Percentiles rank a stretch among this genome's conserved stretches.
phyloP scores from a whole-genome alignment of 768 basidiomycete species.

The Coprinellus micaceus region DNA sequence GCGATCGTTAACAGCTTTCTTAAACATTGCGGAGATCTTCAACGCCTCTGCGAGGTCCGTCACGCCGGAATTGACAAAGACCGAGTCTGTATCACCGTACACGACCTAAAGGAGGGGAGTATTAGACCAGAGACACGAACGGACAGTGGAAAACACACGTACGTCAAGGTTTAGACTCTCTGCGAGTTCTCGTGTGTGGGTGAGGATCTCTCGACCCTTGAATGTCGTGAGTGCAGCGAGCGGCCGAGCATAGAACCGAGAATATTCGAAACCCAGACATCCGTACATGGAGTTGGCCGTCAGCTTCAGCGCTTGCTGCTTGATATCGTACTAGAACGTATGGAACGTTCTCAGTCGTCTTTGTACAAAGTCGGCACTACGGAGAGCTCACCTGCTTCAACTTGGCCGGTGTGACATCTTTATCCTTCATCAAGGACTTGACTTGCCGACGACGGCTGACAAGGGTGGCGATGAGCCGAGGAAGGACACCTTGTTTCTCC shows the following conservation, averaged over 20 bases:
- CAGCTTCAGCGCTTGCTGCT: constrained; percentile 93
- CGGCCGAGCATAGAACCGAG: constrained; percentile 92
- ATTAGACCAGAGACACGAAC: neutral
- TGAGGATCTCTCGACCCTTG: constrained; percentile 97
- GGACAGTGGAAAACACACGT: no score
- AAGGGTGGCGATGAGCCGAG: constrained; percentile 94
- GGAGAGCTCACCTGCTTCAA: constrained; percentile 72
- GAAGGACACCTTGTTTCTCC: constrained; percentile 83
- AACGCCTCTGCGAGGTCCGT: constrained; percentile 85
- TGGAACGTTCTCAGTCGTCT: no score
- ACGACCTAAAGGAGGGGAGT: constrained; percentile 64
- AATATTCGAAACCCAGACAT: constrained; percentile 96
- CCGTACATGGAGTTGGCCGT: constrained; percentile 99
- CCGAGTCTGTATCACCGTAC: constrained; percentile 98
- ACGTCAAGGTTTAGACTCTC: constrained; percentile 89
- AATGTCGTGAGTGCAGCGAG: constrained; percentile 96
- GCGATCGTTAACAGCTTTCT: constrained; percentile 93
- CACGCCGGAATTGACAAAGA: constrained; percentile 96
- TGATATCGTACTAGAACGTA: constrained; percentile 80
- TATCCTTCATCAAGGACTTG: constrained; percentile 93
- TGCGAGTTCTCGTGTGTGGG: constrained; percentile 87
- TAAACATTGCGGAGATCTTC: constrained; percentile 88
- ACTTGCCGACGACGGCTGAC: constrained; percentile 88
- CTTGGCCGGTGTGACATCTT: constrained; percentile 64
- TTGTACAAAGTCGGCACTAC: no score